Conservation (phyloP, 257 asterid genomes). For the Eucommia ulmoides region DNA sequence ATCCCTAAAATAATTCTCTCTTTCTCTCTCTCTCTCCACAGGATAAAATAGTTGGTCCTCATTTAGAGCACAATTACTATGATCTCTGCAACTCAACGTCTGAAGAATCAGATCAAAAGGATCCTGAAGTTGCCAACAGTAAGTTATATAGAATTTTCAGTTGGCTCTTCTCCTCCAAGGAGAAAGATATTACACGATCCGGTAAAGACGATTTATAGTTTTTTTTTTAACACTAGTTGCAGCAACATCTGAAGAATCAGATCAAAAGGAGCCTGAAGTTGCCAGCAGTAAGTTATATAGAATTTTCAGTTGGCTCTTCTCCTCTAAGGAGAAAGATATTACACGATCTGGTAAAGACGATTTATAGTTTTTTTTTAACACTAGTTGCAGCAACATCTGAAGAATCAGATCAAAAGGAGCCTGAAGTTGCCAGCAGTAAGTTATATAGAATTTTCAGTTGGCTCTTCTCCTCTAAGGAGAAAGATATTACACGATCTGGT, state of each 20-base stretch:
- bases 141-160: slow-evolving; percentile 29
- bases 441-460: slow-evolving; percentile 34
- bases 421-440: slow-evolving; percentile 15
- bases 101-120: slow-evolving; percentile 16
- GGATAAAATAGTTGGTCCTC: slow-evolving; percentile 79
- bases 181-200: slow-evolving; percentile 13
- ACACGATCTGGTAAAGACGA: slow-evolving; percentile 31
- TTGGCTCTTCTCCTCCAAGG: slow-evolving; percentile 36
- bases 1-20: too few species aligned
- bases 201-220: slow-evolving; percentile 24
- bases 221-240: too few species aligned
- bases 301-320: slow-evolving; percentile 45
- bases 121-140: slow-evolving; percentile 14
- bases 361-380: slow-evolving; percentile 19
- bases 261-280: slow-evolving; percentile 12
- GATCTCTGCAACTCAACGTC: slow-evolving; percentile 56
- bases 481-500: slow-evolving; percentile 12
- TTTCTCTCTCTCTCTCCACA: slow-evolving; percentile 9
- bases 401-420: slow-evolving; percentile 17
- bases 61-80: slow-evolving; percentile 57
- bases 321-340: slow-evolving; percentile 8
- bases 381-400: too few species aligned
- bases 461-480: slow-evolving; percentile 33
- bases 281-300: slow-evolving; percentile 27
- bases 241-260: slow-evolving; percentile 13